Evolutionary conservation across 768 basidiomycete genomes (phyloP).

Genomic region (Podaxis mareebaensis): DNA sequence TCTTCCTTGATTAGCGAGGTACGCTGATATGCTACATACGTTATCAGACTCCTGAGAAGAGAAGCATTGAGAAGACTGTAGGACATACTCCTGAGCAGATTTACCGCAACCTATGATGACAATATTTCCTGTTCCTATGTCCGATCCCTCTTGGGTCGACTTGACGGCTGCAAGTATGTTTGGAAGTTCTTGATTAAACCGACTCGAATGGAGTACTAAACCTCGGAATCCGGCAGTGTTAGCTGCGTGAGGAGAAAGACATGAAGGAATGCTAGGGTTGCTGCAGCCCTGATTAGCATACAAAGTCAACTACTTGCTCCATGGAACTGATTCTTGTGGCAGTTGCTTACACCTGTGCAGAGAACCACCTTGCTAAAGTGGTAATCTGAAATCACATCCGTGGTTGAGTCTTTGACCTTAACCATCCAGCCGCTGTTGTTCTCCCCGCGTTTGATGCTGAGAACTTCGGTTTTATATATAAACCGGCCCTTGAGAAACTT

Average conservation of each 20-base stretch:
- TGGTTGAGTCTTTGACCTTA: constrained; percentile 32
- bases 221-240: constrained; percentile 41
- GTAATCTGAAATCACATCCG: constrained; percentile 9
- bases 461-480: constrained; percentile 40
- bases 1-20: constrained; percentile 48
- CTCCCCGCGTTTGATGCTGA: constrained; percentile 38
- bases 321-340: constrained; percentile 9
- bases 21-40: constrained; percentile 42
- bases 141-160: constrained; percentile 18
- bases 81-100: constrained; percentile 58
- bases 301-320: not conserved
- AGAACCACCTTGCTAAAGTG: constrained; percentile 8
- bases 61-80: not conserved
- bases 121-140: constrained; percentile 25
- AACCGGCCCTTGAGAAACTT: constrained; percentile 33
- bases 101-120: constrained; percentile 66
- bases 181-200: constrained; percentile 43
- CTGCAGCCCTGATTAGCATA: constrained; percentile 49
- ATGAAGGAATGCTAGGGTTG: constrained; percentile 44
- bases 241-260: constrained; percentile 39
- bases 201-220: constrained; percentile 50
- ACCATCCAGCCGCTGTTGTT: constrained; percentile 42
- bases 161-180: constrained; percentile 36
- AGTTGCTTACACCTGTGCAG: constrained; percentile 21
- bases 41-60: not conserved